Evolutionary conservation across 768 basidiomycete genomes (phyloP), one percentile per base, ranked within the genome.

Genomic region (Boletellus ananiceps): DNA sequence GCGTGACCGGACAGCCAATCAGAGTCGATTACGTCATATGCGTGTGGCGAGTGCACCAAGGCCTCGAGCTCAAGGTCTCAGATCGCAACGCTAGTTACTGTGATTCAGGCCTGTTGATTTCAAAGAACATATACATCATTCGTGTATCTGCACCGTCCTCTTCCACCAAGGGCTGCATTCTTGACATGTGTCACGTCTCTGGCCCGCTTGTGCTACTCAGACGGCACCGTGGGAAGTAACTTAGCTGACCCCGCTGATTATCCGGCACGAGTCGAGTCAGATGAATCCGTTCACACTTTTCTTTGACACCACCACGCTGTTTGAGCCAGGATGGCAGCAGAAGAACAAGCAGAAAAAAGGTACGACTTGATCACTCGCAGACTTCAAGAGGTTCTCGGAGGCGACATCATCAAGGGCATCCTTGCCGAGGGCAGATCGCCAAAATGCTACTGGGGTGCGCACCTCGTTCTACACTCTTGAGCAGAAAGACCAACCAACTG

Each of bases 381-480:
- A 57, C 68, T 98, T 27, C 82, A 89, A 56, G 96, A 99, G 67
- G 84, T 89, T 5, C 82, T 98, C 4, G 89, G 93, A 19, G 90
- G 77, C 2, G 93, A 95, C 37, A 70, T 74, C 33, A 86, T 99
- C 69, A 88, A 90, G 66, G 73, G 79, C 31, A 84, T 93, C 49
- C 73, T 97, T 19, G 74, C 77, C 7, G 85, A 94, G 63, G 90
- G 85, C 15, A 75, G 83, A 61, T 67, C 83, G 13, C 83, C 85
- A 13, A 92, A 86, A 66, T 83, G 83, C 62, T 97, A 97, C 81
- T 98, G 90, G 91, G 94, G 93, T 85, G 59, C 50, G 58, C 76
- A 58, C 50, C 43, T 37, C 18, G n/a, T 41, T 33, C 40, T 31
- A 31, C 44, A 12, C 35, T 6, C 42, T 32, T 27, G 32, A 41